Evolutionary conservation across 2,329 filamentous ascomycete species (phyloP).

Genomic region (Penicillium sp.): DNA sequence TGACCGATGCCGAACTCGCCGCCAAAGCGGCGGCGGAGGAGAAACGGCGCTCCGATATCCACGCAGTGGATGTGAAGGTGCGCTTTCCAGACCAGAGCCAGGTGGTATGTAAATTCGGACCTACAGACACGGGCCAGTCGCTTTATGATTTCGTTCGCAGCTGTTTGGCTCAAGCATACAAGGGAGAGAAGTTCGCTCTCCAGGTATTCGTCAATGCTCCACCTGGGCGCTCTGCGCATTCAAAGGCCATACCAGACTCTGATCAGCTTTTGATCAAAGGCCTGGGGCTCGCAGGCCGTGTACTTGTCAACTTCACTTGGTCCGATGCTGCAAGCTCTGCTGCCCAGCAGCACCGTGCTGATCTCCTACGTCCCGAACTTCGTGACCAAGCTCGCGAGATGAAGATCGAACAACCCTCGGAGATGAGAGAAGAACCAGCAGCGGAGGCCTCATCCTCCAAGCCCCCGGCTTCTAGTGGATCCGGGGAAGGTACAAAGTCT

Average conservation of each 20-base stretch:
- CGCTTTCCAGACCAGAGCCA: conserved; percentile 86
- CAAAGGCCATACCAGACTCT: conserved; percentile 47
- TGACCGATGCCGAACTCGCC: conserved; percentile 80
- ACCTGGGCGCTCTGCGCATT: conserved; percentile 24
- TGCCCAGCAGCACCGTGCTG: conserved; percentile 54
- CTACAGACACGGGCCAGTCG: conserved; percentile 68
- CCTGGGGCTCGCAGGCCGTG: conserved; percentile 70
- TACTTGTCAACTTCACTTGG: conserved; percentile 79
- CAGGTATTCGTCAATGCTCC: conserved; percentile 55
- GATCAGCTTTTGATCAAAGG: conserved; percentile 67
- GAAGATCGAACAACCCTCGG: conserved; percentile 48
- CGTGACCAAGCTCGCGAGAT: conserved; percentile 68
- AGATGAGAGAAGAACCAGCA: conserved; percentile 55
- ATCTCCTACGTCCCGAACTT: conserved; percentile 65
- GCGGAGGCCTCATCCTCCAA: conserved; percentile 3
- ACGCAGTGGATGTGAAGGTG: conserved; percentile 74
- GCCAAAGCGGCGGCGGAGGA: conserved; percentile 69
- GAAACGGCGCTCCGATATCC: conserved; percentile 68
- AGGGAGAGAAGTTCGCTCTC: conserved; percentile 71
- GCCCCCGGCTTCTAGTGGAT: conserved; percentile 32
- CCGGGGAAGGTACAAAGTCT: conserved; percentile 37
- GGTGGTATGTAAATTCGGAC: conserved; percentile 72
- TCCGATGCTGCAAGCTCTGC: conserved; percentile 63
- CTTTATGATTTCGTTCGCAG: conserved; percentile 76
- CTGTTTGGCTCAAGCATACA: conserved; percentile 65